Evolutionary conservation across 129 eudicot species (phyloP), one percentile per base, ranked within the genome.

Genomic region (Scalesia atractyloides): DNA sequence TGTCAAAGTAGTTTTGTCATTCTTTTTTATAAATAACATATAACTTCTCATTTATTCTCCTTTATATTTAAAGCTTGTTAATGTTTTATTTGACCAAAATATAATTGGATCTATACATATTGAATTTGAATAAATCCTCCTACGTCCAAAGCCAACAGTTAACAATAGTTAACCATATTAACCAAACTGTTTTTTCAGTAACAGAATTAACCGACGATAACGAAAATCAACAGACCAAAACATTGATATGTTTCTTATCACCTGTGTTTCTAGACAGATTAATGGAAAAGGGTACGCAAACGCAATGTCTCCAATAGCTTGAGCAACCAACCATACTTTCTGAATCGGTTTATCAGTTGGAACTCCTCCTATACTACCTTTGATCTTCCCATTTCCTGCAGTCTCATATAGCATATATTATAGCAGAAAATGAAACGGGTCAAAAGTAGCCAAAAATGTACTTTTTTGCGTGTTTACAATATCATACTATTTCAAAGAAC

Each of bases 221-320:
- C 2, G 46, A 41, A 41, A 41, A 41, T 41, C 12, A 7, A 41
- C 46, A 41, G 12, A 41, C 46, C 46, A 41, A 41, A 41, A 41
- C 46, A 0, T 7, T 41, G 46, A 41, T 34, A 58, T 36, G 58
- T 53, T 26, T 64, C 52, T 24, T 47, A 56, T 56, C 72, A 89
- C 98, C 97, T 86, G 88, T 51, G 83, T 86, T 72, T 90, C 85
- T n/a, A 94, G 82, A 62, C 84, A 81, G 46, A 87, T 80, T 1
- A 82, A 73, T 13, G 86, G 82, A 69, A 76, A 90, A 22, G 97
- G 86, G 77, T 60, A 94, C 7, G 94, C 77, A 78, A 94, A 94
- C 30, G 99, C 96, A 54, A 90, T 80, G 75, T 88, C 96, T 37
- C 99, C 97, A 36, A 94, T 67, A 44, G 93, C 97, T 79, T 88